Conservation (phyloP, 2,329 filamentous ascomycete species). For the Colletotrichum paranaense region DNA sequence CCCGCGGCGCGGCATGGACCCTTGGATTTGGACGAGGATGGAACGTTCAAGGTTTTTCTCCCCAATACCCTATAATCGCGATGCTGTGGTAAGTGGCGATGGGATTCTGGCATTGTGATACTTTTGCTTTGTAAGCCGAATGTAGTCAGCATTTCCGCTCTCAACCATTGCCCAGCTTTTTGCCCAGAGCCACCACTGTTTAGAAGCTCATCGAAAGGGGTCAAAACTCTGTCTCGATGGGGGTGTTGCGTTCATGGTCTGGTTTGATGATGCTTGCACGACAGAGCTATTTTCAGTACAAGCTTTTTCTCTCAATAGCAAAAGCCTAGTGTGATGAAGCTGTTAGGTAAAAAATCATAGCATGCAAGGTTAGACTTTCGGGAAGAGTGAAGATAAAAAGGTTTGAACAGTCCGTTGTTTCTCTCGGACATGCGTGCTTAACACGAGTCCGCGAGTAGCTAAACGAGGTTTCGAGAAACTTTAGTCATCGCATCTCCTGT, state of each 20-base stretch:
- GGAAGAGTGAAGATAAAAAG: constrained; percentile 6
- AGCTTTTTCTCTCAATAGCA: not conserved
- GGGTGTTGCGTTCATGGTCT: not conserved
- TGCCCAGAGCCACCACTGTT: not conserved
- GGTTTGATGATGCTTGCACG: not conserved
- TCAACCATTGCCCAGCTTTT: too few relatives aligned
- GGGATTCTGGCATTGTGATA: not conserved
- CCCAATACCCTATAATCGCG: not conserved
- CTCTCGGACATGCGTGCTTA: constrained; percentile 4
- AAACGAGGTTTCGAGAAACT: constrained; percentile 4
- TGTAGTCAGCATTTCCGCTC: not conserved
- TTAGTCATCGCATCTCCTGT: not conserved
- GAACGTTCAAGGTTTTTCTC: constrained; percentile 14
- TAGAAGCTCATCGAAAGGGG: not conserved
- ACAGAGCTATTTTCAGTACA: not conserved
- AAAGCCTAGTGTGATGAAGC: not conserved
- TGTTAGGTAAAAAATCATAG: not conserved
- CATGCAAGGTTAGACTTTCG: constrained; percentile 21
- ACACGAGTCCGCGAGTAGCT: constrained; percentile 6
- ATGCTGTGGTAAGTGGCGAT: constrained; percentile 4
- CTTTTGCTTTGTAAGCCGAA: not conserved
- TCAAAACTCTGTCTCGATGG: not conserved
- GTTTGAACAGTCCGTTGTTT: constrained; percentile 13
- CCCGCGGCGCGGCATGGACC: not conserved
- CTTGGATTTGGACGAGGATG: constrained; percentile 7